Percentiles rank a stretch among this genome's conserved stretches.
These are phyloP conservation scores for Aspergillus quadricinctus DNA, from an alignment of 2,329 filamentous ascomycete species.

Conservation along the genomic window DNA sequence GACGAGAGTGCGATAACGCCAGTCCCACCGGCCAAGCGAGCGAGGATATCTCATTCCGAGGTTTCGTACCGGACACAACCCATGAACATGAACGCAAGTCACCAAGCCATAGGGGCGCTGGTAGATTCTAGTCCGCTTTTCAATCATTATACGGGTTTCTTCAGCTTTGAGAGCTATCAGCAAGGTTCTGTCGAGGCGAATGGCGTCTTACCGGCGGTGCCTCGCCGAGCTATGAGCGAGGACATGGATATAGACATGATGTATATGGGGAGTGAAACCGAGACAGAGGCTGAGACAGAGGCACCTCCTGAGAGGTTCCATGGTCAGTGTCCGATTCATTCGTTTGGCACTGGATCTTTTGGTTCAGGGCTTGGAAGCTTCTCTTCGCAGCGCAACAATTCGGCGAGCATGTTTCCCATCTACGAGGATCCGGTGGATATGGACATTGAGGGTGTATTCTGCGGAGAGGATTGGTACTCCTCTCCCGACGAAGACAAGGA, in stretches of 20 bases:
- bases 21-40: background rate
- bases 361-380: background rate
- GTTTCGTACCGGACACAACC: background rate
- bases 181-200: too few relatives aligned
- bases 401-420: constrained; percentile 9
- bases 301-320: background rate
- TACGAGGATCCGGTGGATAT: constrained; percentile 17
- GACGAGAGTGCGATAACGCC: background rate
- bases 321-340: background rate
- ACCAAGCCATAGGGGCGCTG: background rate
- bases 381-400: background rate
- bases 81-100: background rate
- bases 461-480: background rate
- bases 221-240: background rate
- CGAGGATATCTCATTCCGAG: background rate
- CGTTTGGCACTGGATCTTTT: background rate
- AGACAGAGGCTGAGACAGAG: background rate
- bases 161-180: background rate
- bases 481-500: constrained; percentile 17
- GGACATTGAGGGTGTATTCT: constrained; percentile 1
- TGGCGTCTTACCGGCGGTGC: background rate
- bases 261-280: background rate
- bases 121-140: background rate
- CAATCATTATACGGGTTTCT: background rate
- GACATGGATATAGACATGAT: background rate